These are phyloP conservation scores for Boletus pseudopeckii DNA, from an alignment of 768 basidiomycete species.

Conservation along the genomic window DNA sequence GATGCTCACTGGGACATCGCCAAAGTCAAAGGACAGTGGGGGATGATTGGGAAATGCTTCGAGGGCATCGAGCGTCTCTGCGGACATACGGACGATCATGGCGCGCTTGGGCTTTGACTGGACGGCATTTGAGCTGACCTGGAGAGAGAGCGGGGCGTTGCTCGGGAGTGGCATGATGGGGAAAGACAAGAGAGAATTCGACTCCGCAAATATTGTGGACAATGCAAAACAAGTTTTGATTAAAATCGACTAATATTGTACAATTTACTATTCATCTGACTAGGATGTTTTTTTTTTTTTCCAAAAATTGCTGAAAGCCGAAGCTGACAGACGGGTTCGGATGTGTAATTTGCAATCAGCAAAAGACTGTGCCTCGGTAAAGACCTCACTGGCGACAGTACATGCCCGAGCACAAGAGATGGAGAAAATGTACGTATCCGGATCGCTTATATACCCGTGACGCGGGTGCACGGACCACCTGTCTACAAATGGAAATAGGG, in stretches of 20 bases:
- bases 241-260: no score
- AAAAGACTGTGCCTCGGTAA: constrained; percentile 94
- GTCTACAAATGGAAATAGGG: background rate
- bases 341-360: constrained; percentile 98
- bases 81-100: constrained; percentile 72
- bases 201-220: no score
- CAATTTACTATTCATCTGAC: no score
- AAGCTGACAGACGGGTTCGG: constrained; percentile 91
- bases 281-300: constrained; percentile 27
- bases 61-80: constrained; percentile 68
- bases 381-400: constrained; percentile 95
- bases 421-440: constrained; percentile 22
- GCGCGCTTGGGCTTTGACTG: constrained; percentile 67
- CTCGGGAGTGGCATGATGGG: constrained; percentile 66
- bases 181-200: no score
- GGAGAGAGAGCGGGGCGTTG: constrained; percentile 52
- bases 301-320: constrained; percentile 92
- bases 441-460: background rate
- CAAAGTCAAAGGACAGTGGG: constrained; percentile 60
- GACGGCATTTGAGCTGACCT: constrained; percentile 50
- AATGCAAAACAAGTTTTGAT: no score
- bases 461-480: background rate
- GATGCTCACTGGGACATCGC: constrained; percentile 51
- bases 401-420: constrained; percentile 96
- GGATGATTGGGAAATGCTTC: constrained; percentile 44